Base-by-base conservation (phyloP, 2,329 filamentous ascomycete genomes). In the Clarireedia monteithiana region DNA sequence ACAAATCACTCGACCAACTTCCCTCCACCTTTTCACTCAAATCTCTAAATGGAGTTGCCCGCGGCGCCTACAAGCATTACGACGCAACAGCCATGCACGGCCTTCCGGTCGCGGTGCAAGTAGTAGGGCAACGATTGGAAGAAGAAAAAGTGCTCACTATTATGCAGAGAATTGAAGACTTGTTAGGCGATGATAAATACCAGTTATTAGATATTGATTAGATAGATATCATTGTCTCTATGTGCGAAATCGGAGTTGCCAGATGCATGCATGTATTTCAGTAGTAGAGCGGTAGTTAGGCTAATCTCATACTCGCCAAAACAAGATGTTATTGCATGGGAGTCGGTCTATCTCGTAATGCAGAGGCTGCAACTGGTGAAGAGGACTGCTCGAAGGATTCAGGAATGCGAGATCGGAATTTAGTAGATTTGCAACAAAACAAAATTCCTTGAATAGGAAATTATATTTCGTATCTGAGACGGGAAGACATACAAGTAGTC, bases 51-150 rank as follows among this genome's bases (percentile, higher is more conserved):
- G 86, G 87, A 3, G 83, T 96, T 7, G 89, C 90, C 0, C 78
- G 78, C 57, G 90, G 91, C 2, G 91, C 89, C 0, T 95, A 94
- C 71, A 90, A 88, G 71, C 79, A 90, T 64, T 96, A 96, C 69
- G 83, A 96, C 69, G 84, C 89, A 0, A 73, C 76, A 14, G 83
- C 82, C 57, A 96, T 96, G 91, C 85, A 89, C 48, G 91, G 91
- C 0, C 74, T 96, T 42, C 92, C 92, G 0, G 89, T 95, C 0
- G 91, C 83, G 0, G 84, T 96, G 6, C 67, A 69, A 50, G 49
- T 69, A 36, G 66, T 68, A 12, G 67, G 66, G 1, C 64, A 67
- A 55, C 60, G 67, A 53, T 59, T 69, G 26, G 63, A 68, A 46
- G 67, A 69, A 50, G 66, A 69, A 58, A 69, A 68, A 48, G 63